phyloP scores from a whole-genome alignment of 228 moss, liverwort and hornwort genomes.

The Sphagnum fallax region DNA sequence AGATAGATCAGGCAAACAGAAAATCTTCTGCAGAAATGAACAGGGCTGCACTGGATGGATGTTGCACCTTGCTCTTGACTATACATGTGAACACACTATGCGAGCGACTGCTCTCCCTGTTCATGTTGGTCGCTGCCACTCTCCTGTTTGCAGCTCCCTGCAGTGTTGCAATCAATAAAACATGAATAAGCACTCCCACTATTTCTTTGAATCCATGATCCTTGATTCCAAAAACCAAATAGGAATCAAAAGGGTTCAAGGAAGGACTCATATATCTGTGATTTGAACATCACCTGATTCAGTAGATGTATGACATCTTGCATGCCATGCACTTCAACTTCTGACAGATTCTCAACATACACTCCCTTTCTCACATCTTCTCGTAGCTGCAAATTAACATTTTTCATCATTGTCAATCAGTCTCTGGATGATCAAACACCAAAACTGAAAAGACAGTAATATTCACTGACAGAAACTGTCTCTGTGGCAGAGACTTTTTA shows the following conservation, averaged over 20 bases:
- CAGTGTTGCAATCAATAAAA: not conserved
- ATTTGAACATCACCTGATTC: constrained; percentile 30
- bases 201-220: too few relatives aligned
- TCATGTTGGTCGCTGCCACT: constrained; percentile 67
- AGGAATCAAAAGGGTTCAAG: too few relatives aligned
- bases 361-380: constrained; percentile 70
- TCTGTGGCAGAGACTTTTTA: not conserved
- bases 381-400: constrained; percentile 31
- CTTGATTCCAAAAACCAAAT: not conserved
- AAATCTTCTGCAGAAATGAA: too few relatives aligned
- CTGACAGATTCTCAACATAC: constrained; percentile 69
- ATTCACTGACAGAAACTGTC: not conserved
- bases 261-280: too few relatives aligned
- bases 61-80: constrained; percentile 68
- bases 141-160: constrained; percentile 72
- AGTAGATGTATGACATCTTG: constrained; percentile 69
- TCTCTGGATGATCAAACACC: not conserved
- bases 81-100: constrained; percentile 81
- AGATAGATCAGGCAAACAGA: not conserved
- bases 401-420: not conserved
- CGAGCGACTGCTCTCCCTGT: constrained; percentile 63
- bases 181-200: too few relatives aligned
- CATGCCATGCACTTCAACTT: constrained; percentile 55
- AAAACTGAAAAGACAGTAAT: not conserved
- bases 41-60: not conserved